A percentile compares a stretch with the other conserved stretches of the same genome.
phyloP scores from a whole-genome alignment of 176 grass and related monocot genomes.

The Oryza glumipatula region DNA sequence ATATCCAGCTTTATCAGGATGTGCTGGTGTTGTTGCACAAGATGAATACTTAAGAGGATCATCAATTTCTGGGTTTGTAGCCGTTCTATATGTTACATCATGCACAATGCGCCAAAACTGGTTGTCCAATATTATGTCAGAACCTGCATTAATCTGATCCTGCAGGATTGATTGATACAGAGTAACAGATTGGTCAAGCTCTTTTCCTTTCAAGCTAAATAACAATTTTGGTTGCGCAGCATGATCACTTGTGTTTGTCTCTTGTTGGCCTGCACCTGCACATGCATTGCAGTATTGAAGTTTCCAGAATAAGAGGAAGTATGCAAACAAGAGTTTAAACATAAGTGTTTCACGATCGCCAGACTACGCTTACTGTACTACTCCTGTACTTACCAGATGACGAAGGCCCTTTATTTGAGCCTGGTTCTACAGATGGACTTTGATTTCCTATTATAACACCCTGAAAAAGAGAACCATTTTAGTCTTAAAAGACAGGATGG shows the following conservation, averaged over 20 bases:
- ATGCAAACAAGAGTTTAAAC: constrained; percentile 11
- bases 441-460: constrained; percentile 48
- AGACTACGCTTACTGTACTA: neutral
- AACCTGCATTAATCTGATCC: constrained; percentile 67
- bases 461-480: constrained; percentile 49
- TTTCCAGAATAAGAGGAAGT: neutral
- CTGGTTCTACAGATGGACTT: constrained; percentile 44
- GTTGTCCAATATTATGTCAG: constrained; percentile 78
- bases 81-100: constrained; percentile 67
- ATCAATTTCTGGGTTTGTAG: constrained; percentile 44
- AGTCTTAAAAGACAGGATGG: neutral
- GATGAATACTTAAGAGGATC: constrained; percentile 23
- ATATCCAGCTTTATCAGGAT: constrained; percentile 48
- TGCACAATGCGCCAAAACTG: constrained; percentile 86
- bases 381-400: constrained; percentile 43
- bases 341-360: neutral
- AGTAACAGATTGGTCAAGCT: constrained; percentile 72
- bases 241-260: constrained; percentile 30
- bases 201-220: constrained; percentile 80
- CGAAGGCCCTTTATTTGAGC: constrained; percentile 35
- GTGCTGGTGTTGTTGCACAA: constrained; percentile 36
- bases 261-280: constrained; percentile 49
- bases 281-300: constrained; percentile 36
- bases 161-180: constrained; percentile 90
- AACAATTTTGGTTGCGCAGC: constrained; percentile 55